phyloP scores from a whole-genome alignment of 2,329 filamentous ascomycete species.

The Fusarium sp. region DNA sequence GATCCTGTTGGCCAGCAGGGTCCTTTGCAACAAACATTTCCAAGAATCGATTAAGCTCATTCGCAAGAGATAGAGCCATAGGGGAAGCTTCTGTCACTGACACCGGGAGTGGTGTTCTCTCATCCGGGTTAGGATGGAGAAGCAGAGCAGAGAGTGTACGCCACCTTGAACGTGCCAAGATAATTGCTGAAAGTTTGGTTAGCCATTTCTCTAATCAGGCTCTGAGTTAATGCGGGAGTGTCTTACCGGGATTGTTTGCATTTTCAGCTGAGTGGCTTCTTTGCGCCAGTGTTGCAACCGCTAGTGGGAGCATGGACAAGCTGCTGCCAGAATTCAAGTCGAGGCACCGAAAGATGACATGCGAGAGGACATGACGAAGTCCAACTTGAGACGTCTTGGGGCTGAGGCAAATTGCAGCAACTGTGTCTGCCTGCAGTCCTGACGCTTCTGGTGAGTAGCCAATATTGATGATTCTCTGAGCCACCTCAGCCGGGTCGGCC shows the following conservation, averaged over 20 bases:
- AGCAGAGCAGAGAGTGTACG: slow-evolving; percentile 53
- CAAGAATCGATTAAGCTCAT: slow-evolving; percentile 47
- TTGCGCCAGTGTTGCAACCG: slow-evolving; percentile 43
- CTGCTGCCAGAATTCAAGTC: slow-evolving; percentile 39
- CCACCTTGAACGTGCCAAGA: slow-evolving; percentile 52
- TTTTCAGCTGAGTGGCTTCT: slow-evolving; percentile 42
- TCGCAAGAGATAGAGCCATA: slow-evolving; percentile 45
- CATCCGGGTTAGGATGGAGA: slow-evolving; percentile 49
- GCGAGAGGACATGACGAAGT: slow-evolving; percentile 51
- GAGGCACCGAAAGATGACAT: slow-evolving; percentile 47
- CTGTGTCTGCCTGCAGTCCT: slow-evolving; percentile 11
- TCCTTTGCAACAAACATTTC: slow-evolving; percentile 44
- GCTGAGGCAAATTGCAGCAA: slow-evolving; percentile 45
- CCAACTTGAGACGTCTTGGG: slow-evolving; percentile 44
- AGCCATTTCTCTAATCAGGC: not conserved
- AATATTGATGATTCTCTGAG: slow-evolving; percentile 36
- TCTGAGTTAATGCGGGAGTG: not conserved
- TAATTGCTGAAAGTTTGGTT: slow-evolving; percentile 11
- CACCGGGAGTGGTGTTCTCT: slow-evolving; percentile 46
- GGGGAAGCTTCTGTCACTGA: slow-evolving; percentile 42
- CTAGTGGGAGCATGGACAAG: slow-evolving; percentile 49
- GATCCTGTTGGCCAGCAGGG: slow-evolving; percentile 41
- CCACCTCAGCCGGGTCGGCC: slow-evolving; percentile 26
- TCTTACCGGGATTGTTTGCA: slow-evolving; percentile 44
- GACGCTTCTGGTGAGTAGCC: slow-evolving; percentile 35